These are phyloP conservation scores for Polychytrium aggregatum DNA, from an alignment of 192 early-diverging fungal genomes.

Conservation along the genomic window DNA sequence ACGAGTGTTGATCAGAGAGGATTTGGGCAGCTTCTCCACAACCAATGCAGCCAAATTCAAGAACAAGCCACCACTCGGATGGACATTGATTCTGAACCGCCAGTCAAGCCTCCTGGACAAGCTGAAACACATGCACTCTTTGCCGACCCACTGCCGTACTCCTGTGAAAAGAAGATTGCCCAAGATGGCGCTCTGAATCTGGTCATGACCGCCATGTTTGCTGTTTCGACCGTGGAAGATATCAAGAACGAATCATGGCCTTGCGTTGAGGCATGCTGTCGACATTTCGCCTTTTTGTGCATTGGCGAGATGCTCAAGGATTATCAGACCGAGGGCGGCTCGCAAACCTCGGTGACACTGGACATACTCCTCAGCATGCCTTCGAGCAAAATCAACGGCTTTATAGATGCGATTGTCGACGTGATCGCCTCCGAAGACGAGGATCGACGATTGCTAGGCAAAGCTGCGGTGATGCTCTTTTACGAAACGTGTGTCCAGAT, in stretches of 20 bases:
- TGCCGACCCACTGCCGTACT: slow-evolving; percentile 23
- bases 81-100: no score
- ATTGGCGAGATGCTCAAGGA: slow-evolving; percentile 55
- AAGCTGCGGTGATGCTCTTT: slow-evolving; percentile 51
- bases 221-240: slow-evolving; percentile 34
- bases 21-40: no score
- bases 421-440: slow-evolving; percentile 59
- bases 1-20: no score
- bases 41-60: no score
- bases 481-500: slow-evolving; percentile 46
- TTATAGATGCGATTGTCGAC: slow-evolving; percentile 69
- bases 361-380: no score
- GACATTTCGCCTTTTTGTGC: slow-evolving; percentile 66
- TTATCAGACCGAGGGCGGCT: no score
- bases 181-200: slow-evolving; percentile 54
- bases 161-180: slow-evolving; percentile 43
- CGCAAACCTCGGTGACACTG: no score
- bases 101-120: no score
- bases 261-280: slow-evolving; percentile 52
- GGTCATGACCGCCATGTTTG: slow-evolving; percentile 53
- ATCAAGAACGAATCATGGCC: slow-evolving; percentile 50
- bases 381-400: slow-evolving; percentile 41
- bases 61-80: no score
- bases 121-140: slow-evolving; percentile 24
- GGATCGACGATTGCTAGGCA: slow-evolving; percentile 49